Evolutionary conservation across 2,329 filamentous ascomycete species (phyloP), one percentile per base, ranked within the genome.

Genomic region (Albophoma yamanashiensis): DNA sequence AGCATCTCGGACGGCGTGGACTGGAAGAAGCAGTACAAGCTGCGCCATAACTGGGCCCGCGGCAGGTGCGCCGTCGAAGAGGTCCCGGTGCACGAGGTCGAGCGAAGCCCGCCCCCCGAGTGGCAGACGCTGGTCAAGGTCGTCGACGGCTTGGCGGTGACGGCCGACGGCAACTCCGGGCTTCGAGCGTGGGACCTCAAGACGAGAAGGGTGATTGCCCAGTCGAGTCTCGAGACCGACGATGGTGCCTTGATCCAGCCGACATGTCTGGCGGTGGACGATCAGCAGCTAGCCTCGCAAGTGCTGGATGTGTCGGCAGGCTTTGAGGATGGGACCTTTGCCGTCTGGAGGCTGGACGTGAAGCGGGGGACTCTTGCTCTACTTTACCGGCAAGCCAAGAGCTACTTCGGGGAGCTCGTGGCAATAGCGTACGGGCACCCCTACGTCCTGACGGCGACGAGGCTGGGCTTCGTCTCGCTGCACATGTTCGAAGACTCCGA

Each of bases 21-120:
- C 69, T 97, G 92, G 92, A 96, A 95, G 76, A 82, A 84, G 62
- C 89, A 94, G 67, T 97, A 95, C 74, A 91, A 88, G 68, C 79
- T 97, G 57, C 83, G 90, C 55, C 89, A 96, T 70, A 97, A 97
- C 74, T 97, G 94, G 94, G 84, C 89, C 1, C 84, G 82, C 63
- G 94, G 93, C 0, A 86, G 84, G 65, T 96, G 91, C 67, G 88
- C 84, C 43, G 85, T 96, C 15, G 86, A 89, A 42, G 89, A 96
- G 72, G 83, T 97, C 38, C 80, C 86, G 53, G 81, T 91, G 31
- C 67, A 67, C 45, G 67, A 69, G 45, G 58, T 62, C 12, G 76
- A 79, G 58, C 76, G 63, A 60, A 68, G 39, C 55, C 61, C 22
- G n/a, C 62, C 56, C 47, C 62, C 60, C n/a, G 69, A 86, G 71